Evolutionary conservation across 305 asterid species (phyloP), one percentile per base, ranked within the genome.

Genomic region (Solanum chacoense): DNA sequence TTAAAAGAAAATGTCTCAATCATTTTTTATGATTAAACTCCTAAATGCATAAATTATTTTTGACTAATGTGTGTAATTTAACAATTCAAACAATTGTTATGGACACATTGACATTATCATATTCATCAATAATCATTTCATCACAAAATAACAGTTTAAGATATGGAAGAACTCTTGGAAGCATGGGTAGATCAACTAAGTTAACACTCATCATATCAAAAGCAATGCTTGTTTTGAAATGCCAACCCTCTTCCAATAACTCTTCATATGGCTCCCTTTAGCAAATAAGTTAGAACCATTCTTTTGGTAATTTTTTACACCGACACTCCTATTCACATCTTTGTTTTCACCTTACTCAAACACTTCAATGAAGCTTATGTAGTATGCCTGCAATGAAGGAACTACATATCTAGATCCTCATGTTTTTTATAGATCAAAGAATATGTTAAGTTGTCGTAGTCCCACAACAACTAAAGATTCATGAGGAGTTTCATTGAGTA

Each of bases 161-260:
- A 36, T 92, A 92, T 11, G 98, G 99, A 91, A 97, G 89, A 89
- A 96, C 95, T 90, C 85, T 92, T 2, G 99, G 98, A 26, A 97
- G 94, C 55, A 94, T 90, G 91, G 93, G 96, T 22, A 96, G 84
- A 89, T 95, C 98, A 3, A 97, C 98, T 80, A 95, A 77, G 90
- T 97, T 94, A 26, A 95, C 94, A 69, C 99, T 97, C 98, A 97
- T 96, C 96, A 96, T 71, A 86, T 96, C 97, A 28, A 97, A 96
- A 3, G 96, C 98, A 89, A 97, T 91, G 94, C 98, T 93, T 0
- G 98, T 94, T 26, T 95, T 95, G 92, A 93, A 86, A 93, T 94
- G 91, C 90, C 1, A 96, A 96, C 93, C 88, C 89, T 90, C 88
- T 91, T 94, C 93, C 92, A 93, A 90, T 76, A 89, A 93, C 98